Conservation (phyloP, 2,329 filamentous ascomycete species). For the Immersiporthe knoxdaviesiana region DNA sequence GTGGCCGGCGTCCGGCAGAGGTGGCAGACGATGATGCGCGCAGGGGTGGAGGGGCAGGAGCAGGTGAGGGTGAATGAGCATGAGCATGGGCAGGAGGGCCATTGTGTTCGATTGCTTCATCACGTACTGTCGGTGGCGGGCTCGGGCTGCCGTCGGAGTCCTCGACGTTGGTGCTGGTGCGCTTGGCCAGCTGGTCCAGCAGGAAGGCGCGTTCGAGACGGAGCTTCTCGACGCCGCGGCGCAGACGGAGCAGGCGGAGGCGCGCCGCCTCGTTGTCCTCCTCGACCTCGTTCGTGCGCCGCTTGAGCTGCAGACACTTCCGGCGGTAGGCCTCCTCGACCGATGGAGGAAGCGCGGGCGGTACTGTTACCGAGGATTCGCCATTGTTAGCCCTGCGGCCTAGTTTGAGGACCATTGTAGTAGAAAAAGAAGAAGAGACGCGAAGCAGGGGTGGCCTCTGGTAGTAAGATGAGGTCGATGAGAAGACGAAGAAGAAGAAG, state of each 20-base stretch:
- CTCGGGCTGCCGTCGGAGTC: conserved; percentile 80
- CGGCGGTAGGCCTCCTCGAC: conserved; percentile 95
- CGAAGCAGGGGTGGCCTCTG: neutral
- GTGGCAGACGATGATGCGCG: conserved; percentile 29
- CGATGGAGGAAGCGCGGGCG: conserved; percentile 75
- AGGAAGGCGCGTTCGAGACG: conserved; percentile 81
- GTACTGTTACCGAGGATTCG: conserved; percentile 44
- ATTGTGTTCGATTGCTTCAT: conserved; percentile 23
- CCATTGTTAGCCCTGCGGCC: conserved; percentile 42
- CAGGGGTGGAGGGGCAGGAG: conserved; percentile 22
- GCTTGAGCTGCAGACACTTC: conserved; percentile 94
- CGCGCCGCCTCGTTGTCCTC: conserved; percentile 85
- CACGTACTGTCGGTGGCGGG: conserved; percentile 74
- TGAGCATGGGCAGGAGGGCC: conserved; percentile 21
- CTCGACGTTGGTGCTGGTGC: conserved; percentile 74
- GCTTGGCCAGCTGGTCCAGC: conserved; percentile 72
- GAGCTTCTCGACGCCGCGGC: conserved; percentile 88
- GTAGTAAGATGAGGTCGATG: neutral
- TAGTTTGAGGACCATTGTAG: conserved; percentile 28
- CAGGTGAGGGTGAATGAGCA: conserved; percentile 28
- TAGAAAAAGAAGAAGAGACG: neutral
- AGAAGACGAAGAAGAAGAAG: neutral
- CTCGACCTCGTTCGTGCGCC: conserved; percentile 89
- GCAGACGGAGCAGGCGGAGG: conserved; percentile 76
- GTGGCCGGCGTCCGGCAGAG: conserved; percentile 22